These are phyloP conservation scores for Annulohypoxylon maeteangense DNA, from an alignment of 495 filamentous ascomycete genomes.

Conservation along the genomic window DNA sequence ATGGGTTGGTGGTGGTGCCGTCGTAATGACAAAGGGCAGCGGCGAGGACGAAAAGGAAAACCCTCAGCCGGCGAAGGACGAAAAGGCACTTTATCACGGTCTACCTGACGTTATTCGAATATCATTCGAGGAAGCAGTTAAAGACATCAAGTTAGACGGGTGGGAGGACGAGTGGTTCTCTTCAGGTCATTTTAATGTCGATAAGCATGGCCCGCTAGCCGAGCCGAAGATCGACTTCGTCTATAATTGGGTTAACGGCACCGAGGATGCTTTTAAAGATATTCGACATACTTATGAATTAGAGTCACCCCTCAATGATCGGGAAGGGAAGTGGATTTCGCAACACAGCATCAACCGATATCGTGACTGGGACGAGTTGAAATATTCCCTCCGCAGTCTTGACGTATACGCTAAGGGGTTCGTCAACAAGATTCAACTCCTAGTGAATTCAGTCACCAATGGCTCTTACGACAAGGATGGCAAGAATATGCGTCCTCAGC, in stretches of 20 bases:
- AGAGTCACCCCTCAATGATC: slow-evolving; percentile 55
- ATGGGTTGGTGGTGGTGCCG: slow-evolving; percentile 41
- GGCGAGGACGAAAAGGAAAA: background rate
- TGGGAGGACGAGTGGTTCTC: slow-evolving; percentile 59
- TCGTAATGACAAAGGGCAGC: slow-evolving; percentile 25
- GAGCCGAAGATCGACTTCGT: slow-evolving; percentile 59
- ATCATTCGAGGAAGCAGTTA: slow-evolving; percentile 53
- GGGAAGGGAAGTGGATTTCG: slow-evolving; percentile 52
- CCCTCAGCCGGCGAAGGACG: slow-evolving; percentile 19
- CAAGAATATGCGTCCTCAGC: slow-evolving; percentile 46
- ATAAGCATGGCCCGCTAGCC: slow-evolving; percentile 41
- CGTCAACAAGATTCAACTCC: slow-evolving; percentile 56
- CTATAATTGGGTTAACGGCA: slow-evolving; percentile 59
- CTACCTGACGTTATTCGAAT: slow-evolving; percentile 54
- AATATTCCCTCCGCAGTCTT: slow-evolving; percentile 56
- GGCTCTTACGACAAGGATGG: slow-evolving; percentile 35
- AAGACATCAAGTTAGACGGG: slow-evolving; percentile 49
- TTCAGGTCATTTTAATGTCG: slow-evolving; percentile 43
- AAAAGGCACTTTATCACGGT: slow-evolving; percentile 29
- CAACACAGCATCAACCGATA: slow-evolving; percentile 56
- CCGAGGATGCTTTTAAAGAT: slow-evolving; percentile 49
- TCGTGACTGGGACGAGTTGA: slow-evolving; percentile 58
- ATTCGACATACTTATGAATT: slow-evolving; percentile 52
- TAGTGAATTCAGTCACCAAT: slow-evolving; percentile 52
- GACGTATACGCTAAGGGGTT: slow-evolving; percentile 53